These are phyloP conservation scores for Halophytophthora polymorphica DNA, from an alignment of 352 stramenopile genomes.

Conservation along the genomic window DNA sequence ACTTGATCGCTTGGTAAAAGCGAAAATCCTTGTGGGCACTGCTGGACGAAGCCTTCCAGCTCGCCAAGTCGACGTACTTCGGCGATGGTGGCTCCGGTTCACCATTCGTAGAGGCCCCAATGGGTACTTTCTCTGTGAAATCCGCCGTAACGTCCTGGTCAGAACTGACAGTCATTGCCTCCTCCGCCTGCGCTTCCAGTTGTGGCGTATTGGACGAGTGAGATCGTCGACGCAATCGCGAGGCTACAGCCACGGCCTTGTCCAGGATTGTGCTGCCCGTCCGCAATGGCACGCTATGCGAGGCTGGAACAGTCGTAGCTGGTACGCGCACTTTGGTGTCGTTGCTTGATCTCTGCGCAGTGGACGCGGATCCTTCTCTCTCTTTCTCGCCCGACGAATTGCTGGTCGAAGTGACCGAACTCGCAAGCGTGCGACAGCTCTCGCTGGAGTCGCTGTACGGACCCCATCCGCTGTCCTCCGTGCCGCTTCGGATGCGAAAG, in stretches of 20 bases:
- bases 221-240: conserved; percentile 36
- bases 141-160: conserved; percentile 6
- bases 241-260: conserved; percentile 64
- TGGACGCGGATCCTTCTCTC: conserved; percentile 2
- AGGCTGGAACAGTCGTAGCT: conserved; percentile 4
- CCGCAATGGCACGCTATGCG: conserved; percentile 28
- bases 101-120: conserved; percentile 3
- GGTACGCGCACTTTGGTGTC: conserved; percentile 7
- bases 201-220: conserved; percentile 32
- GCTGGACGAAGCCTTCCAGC: conserved; percentile 38
- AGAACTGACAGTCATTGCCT: conserved; percentile 11
- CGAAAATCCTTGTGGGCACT: conserved; percentile 40
- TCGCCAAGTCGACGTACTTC: conserved; percentile 37
- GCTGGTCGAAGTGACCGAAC: conserved; percentile 5
- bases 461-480: conserved; percentile 56
- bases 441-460: conserved; percentile 72
- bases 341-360: conserved; percentile 5
- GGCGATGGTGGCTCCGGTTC: conserved; percentile 15
- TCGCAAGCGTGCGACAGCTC: conserved; percentile 49
- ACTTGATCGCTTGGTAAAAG: conserved; percentile 44
- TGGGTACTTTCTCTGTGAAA: conserved; percentile 6
- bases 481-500: conserved; percentile 65
- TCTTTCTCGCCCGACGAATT: conserved; percentile 24
- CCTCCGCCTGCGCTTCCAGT: conserved; percentile 14
- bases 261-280: conserved; percentile 73